A percentile compares a stretch with the other conserved stretches of the same genome.
Evolutionary conservation across 176 grass and related monocot species (phyloP).

Genomic region (Olyra latifolia): DNA sequence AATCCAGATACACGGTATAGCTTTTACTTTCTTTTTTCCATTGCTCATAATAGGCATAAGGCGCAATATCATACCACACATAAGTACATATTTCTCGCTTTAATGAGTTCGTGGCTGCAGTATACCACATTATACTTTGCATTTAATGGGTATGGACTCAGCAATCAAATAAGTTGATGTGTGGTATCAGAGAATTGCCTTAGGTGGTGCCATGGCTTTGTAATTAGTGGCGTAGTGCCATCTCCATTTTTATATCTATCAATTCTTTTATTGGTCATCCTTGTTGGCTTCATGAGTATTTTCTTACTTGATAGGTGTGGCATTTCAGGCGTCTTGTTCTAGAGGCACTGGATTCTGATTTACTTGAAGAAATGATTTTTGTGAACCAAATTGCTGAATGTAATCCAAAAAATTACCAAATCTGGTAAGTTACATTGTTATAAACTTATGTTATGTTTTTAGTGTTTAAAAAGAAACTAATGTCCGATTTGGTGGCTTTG

Average conservation of each 20-base stretch:
- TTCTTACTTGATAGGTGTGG: slow-evolving; percentile 69
- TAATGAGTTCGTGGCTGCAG: background rate
- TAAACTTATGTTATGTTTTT: background rate
- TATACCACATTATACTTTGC: slow-evolving; percentile 5
- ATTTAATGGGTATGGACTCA: background rate
- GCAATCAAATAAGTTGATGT: background rate
- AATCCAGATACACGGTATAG: background rate
- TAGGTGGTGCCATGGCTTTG: background rate
- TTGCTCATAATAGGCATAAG: background rate
- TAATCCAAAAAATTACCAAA: slow-evolving; percentile 93
- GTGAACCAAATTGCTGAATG: slow-evolving; percentile 55
- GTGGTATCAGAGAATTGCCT: background rate
- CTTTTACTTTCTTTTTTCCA: background rate
- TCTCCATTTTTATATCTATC: slow-evolving; percentile 16
- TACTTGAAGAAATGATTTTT: slow-evolving; percentile 71
- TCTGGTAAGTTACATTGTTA: slow-evolving; percentile 58
- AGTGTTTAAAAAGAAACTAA: slow-evolving; percentile 10
- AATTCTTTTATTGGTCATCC: background rate
- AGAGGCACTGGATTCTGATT: slow-evolving; percentile 66
- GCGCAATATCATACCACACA: background rate
- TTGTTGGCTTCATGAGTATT: slow-evolving; percentile 14
- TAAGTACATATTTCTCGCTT: background rate
- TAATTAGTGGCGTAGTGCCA: background rate
- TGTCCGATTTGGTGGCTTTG: background rate
- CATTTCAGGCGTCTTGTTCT: slow-evolving; percentile 94